A percentile compares a stretch with the other conserved stretches of the same genome.
These are phyloP conservation scores for Chrysophaeum taylorii DNA, from an alignment of 352 stramenopile genomes.

Conservation along the genomic window DNA sequence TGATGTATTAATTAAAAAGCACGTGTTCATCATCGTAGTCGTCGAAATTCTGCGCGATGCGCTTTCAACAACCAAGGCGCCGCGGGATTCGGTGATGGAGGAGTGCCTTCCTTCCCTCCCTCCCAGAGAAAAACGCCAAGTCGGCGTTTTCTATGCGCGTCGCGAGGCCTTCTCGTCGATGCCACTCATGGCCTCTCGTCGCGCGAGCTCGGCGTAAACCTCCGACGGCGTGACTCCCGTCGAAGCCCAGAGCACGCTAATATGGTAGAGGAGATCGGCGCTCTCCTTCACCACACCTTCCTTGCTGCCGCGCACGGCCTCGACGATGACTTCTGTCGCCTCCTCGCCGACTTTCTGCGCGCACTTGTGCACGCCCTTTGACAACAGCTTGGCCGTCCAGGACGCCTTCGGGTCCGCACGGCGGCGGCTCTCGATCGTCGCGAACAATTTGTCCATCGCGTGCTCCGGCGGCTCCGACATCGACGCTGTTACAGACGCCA, in stretches of 20 bases:
- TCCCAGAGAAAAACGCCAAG: too few species aligned
- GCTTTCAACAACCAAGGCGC: too few species aligned
- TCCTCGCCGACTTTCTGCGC: constrained; percentile 15
- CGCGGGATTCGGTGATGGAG: too few species aligned
- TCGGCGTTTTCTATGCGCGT: background rate
- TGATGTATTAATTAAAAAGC: too few species aligned
- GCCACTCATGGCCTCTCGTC: background rate
- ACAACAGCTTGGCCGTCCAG: constrained; percentile 10
- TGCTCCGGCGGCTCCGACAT: constrained; percentile 3
- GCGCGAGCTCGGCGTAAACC: constrained; percentile 6
- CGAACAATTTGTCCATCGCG: background rate
- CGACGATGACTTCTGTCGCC: constrained; percentile 13
- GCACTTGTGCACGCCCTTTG: constrained; percentile 2
- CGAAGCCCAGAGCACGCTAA: background rate
- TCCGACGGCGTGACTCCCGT: background rate
- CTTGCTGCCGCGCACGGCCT: constrained; percentile 4
- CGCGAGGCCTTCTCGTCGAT: constrained; percentile 6
- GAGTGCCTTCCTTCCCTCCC: too few species aligned
- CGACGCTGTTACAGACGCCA: too few species aligned
- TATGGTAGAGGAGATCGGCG: constrained; percentile 12
- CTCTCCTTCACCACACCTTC: background rate
- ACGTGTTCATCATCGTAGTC: too few species aligned
- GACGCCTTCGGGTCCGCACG: constrained; percentile 2
- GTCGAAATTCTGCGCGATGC: too few species aligned
- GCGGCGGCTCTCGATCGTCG: background rate